phyloP scores from a whole-genome alignment of 495 filamentous ascomycete species.

The Chaetomium fimeti region DNA sequence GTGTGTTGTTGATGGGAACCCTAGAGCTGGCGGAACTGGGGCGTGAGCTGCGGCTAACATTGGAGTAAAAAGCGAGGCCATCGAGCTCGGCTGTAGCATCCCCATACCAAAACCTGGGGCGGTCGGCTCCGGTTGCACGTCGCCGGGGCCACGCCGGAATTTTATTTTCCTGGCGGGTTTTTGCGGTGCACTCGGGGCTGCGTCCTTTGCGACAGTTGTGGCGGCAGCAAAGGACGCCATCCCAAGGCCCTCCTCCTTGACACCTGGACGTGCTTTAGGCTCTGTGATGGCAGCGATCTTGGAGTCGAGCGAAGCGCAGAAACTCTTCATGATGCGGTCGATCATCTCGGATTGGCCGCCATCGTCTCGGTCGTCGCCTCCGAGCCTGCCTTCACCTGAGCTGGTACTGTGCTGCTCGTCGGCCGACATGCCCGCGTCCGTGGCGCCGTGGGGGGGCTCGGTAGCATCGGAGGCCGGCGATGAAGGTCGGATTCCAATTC shows the following conservation, averaged over 20 bases:
- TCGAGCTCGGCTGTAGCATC: background rate
- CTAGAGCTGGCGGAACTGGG: background rate
- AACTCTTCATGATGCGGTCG: slow-evolving; percentile 32
- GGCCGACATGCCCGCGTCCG: background rate
- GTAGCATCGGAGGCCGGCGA: background rate
- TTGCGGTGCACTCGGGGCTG: background rate
- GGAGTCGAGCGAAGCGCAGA: slow-evolving; percentile 26
- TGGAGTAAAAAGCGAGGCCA: background rate
- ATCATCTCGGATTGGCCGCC: slow-evolving; percentile 20
- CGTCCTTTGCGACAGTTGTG: too few relatives aligned
- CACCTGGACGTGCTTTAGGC: background rate
- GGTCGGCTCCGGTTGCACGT: background rate
- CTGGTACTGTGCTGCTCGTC: slow-evolving; percentile 5
- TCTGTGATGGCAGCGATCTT: slow-evolving; percentile 19
- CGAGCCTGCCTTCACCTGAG: slow-evolving; percentile 9
- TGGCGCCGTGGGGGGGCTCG: background rate
- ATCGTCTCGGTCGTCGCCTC: background rate
- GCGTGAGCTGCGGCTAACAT: background rate
- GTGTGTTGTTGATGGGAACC: background rate
- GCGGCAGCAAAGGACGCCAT: too few relatives aligned
- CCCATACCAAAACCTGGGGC: background rate
- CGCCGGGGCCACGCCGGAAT: background rate
- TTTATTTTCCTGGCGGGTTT: background rate
- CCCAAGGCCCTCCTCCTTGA: background rate
- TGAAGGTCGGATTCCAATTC: background rate